phyloP scores from a whole-genome alignment of 1,284 basidiomycete species.

The Hortiboletus rubellus region DNA sequence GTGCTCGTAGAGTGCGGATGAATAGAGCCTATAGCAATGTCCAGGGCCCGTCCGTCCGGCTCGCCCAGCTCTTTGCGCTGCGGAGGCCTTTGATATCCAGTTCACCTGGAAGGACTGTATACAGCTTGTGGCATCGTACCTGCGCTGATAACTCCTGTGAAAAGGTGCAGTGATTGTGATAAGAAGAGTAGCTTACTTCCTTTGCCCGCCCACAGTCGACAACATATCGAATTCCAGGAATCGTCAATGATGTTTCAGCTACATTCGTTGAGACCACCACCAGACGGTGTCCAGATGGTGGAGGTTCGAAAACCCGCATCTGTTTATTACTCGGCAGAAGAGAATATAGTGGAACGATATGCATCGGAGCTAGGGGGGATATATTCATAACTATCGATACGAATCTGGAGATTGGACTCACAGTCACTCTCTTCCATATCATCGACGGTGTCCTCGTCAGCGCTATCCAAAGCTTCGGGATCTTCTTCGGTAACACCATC shows the following conservation, averaged over 20 bases:
- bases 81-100: conserved; percentile 96
- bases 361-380: conserved; percentile 62
- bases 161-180: background rate
- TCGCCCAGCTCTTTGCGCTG: conserved; percentile 91
- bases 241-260: conserved; percentile 96
- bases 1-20: conserved; percentile 88
- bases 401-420: conserved; percentile 35
- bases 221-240: conserved; percentile 97
- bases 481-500: conserved; percentile 50
- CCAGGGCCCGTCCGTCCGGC: conserved; percentile 96
- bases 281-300: conserved; percentile 82
- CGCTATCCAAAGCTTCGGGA: conserved; percentile 49
- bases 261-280: conserved; percentile 98
- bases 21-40: conserved; percentile 91
- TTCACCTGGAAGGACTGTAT: conserved; percentile 97
- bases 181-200: conserved; percentile 57
- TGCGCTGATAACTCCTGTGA: conserved; percentile 63
- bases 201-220: conserved; percentile 96
- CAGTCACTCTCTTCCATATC: conserved; percentile 62
- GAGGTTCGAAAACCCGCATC: conserved; percentile 92
- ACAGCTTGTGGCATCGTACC: conserved; percentile 93
- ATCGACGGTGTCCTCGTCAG: conserved; percentile 57
- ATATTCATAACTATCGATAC: background rate
- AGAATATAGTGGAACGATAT: conserved; percentile 95
- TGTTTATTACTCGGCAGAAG: conserved; percentile 96